Evolutionary conservation across 768 basidiomycete genomes (phyloP).

Genomic region (Rhodotorula kratochvilovae): DNA sequence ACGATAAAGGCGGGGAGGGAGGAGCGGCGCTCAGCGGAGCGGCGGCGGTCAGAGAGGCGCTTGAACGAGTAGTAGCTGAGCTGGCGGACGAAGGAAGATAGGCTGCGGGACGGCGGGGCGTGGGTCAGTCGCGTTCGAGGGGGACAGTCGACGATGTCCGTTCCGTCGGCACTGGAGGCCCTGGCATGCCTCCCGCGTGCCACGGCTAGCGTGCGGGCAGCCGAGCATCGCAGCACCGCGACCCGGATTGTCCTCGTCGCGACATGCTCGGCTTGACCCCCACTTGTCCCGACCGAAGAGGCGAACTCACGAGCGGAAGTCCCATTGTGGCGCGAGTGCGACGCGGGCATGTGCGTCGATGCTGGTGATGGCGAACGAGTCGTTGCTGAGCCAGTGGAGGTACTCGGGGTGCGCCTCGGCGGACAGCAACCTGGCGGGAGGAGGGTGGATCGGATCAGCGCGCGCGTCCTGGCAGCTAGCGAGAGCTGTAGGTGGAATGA

Average conservation of each 20-base stretch:
- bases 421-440: conserved; percentile 12
- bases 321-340: conserved; percentile 28
- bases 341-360: conserved; percentile 16
- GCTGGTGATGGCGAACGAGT: conserved; percentile 32
- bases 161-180: too few species aligned
- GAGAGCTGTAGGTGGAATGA: too few species aligned
- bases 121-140: too few species aligned
- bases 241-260: too few species aligned
- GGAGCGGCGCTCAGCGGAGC: conserved; percentile 19
- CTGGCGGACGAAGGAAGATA: conserved; percentile 31
- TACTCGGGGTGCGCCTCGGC: conserved; percentile 26
- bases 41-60: conserved; percentile 25
- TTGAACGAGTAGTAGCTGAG: conserved; percentile 32
- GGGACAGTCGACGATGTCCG: too few species aligned
- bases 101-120: not conserved
- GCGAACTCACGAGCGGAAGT: conserved; percentile 24
- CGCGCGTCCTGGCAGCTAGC: too few species aligned
- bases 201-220: too few species aligned
- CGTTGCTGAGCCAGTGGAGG: conserved; percentile 30
- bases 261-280: too few species aligned
- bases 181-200: too few species aligned
- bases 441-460: not conserved
- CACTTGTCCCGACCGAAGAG: too few species aligned
- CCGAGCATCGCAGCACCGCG: too few species aligned
- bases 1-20: conserved; percentile 15